These are phyloP conservation scores for Porogramme epimiltina DNA, from an alignment of 1,284 basidiomycete genomes.

Conservation along the genomic window DNA sequence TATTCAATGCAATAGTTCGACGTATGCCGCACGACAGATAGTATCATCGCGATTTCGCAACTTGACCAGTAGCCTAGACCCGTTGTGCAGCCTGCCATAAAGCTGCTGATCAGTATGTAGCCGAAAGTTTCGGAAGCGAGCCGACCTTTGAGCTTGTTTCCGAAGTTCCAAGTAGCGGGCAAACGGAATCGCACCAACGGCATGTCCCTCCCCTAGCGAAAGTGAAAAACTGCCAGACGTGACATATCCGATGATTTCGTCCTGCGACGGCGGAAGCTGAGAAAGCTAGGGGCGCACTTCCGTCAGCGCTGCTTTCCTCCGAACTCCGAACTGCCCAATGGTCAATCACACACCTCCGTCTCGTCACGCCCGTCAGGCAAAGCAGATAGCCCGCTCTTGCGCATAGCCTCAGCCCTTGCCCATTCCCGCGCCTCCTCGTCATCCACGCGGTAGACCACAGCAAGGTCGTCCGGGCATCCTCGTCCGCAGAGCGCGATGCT, in stretches of 20 bases:
- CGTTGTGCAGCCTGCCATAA: constrained; percentile 25
- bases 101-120: too few relatives aligned
- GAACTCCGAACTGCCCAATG: background rate
- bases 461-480: constrained; percentile 76
- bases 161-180: constrained; percentile 52
- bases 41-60: constrained; percentile 43
- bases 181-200: constrained; percentile 71
- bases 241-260: constrained; percentile 73
- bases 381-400: constrained; percentile 22
- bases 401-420: constrained; percentile 36
- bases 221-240: constrained; percentile 83
- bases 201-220: constrained; percentile 72
- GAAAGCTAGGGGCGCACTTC: constrained; percentile 41
- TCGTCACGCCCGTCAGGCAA: constrained; percentile 35
- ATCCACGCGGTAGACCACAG: constrained; percentile 64
- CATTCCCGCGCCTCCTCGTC: constrained; percentile 53
- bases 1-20: constrained; percentile 21
- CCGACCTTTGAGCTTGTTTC: constrained; percentile 53
- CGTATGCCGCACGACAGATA: constrained; percentile 39
- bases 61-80: constrained; percentile 37
- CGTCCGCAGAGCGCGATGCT: constrained; percentile 59
- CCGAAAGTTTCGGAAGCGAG: background rate
- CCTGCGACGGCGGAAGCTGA: constrained; percentile 39
- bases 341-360: constrained; percentile 39
- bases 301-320: background rate